Evolutionary conservation across 768 basidiomycete genomes (phyloP).

Genomic region (Xerocomellus intermedius): DNA sequence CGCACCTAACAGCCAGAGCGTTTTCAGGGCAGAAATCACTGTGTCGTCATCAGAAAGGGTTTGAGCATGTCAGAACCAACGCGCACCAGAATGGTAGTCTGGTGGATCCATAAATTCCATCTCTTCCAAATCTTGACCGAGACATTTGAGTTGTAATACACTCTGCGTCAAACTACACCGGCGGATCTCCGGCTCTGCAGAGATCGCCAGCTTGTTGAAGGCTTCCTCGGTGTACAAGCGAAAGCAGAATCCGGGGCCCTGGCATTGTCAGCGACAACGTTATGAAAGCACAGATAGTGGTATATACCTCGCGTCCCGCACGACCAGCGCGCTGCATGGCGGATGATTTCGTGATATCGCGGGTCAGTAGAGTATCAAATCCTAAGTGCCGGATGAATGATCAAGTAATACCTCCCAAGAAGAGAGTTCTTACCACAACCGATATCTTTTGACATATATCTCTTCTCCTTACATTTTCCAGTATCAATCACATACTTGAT

Average conservation of each 20-base stretch:
- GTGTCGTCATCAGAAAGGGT: neutral
- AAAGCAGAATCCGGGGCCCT: conserved; percentile 87
- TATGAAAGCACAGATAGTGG: neutral
- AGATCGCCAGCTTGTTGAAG: conserved; percentile 61
- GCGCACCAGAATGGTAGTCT: conserved; percentile 68
- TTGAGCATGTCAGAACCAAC: no score
- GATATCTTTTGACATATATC: conserved; percentile 65
- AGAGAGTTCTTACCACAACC: conserved; percentile 57
- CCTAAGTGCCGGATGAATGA: conserved; percentile 43
- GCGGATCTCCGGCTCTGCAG: conserved; percentile 86
- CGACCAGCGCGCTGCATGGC: conserved; percentile 95
- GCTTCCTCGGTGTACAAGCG: conserved; percentile 86
- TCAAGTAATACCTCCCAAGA: neutral
- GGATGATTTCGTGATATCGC: conserved; percentile 84
- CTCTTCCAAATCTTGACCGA: conserved; percentile 75
- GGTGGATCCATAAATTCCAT: conserved; percentile 91
- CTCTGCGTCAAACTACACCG: conserved; percentile 83
- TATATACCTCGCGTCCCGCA: conserved; percentile 82
- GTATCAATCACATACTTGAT: conserved; percentile 95
- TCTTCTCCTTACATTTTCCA: conserved; percentile 94
- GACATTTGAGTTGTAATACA: conserved; percentile 81
- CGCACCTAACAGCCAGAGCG: conserved; percentile 78
- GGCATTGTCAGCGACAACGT: neutral
- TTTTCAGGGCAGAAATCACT: conserved; percentile 66
- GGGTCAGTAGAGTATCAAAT: conserved; percentile 82